phyloP scores from a whole-genome alignment of 2,329 filamentous ascomycete species.

The Dactylellina leptospora region DNA sequence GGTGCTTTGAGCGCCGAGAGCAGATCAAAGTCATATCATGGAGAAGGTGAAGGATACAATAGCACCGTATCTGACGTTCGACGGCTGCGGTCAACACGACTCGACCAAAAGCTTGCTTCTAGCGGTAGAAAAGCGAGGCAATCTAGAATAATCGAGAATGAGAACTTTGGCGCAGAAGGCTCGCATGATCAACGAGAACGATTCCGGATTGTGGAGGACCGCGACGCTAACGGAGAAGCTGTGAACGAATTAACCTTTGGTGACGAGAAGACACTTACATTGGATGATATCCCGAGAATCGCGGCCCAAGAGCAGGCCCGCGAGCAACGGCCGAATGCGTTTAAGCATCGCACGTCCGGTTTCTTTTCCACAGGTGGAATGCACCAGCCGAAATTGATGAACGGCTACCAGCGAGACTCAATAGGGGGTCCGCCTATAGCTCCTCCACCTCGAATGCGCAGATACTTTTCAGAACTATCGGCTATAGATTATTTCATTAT shows the following conservation, averaged over 20 bases:
- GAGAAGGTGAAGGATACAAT: constrained; percentile 75
- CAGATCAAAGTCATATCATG: constrained; percentile 77
- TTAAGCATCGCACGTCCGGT: constrained; percentile 69
- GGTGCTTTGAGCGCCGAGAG: constrained; percentile 71
- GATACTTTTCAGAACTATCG: constrained; percentile 95
- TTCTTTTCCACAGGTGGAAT: constrained; percentile 59
- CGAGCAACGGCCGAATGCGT: constrained; percentile 83
- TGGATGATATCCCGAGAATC: constrained; percentile 96
- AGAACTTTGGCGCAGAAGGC: constrained; percentile 71
- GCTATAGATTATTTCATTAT: constrained; percentile 97
- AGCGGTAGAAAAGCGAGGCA: constrained; percentile 89
- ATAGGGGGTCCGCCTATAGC: constrained; percentile 67
- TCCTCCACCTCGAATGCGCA: constrained; percentile 66
- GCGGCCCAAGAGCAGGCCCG: constrained; percentile 94
- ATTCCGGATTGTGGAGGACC: constrained; percentile 83
- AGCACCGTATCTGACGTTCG: constrained; percentile 96
- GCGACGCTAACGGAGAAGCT: constrained; percentile 73
- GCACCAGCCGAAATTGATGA: constrained; percentile 72
- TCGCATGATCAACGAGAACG: constrained; percentile 64
- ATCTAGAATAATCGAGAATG: constrained; percentile 87
- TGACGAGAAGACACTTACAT: constrained; percentile 85
- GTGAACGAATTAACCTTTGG: constrained; percentile 85
- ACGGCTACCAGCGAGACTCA: constrained; percentile 75
- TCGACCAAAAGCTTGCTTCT: constrained; percentile 92
- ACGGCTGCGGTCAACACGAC: constrained; percentile 85